Evolutionary conservation across 306 rosid genomes (phyloP).

Genomic region (Cucurbita moschata): DNA sequence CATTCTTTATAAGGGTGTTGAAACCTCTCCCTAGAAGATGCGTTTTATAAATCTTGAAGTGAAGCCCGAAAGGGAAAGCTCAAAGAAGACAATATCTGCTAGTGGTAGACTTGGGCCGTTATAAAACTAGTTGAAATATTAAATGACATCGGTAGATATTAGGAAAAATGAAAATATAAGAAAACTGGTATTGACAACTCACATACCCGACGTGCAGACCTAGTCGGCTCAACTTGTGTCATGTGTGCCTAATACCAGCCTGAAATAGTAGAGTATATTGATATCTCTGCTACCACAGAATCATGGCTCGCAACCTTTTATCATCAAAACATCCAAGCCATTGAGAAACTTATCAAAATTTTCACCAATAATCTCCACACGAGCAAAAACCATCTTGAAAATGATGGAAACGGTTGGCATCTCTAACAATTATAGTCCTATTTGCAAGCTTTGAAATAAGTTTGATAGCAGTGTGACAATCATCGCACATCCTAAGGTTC

Average conservation of each 20-base stretch:
- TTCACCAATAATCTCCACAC: conserved; percentile 18
- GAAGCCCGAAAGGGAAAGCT: no score
- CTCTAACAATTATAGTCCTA: conserved; percentile 16
- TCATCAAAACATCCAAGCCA: not conserved
- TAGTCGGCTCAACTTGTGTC: not conserved
- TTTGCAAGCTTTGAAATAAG: conserved; percentile 12
- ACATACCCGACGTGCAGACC: not conserved
- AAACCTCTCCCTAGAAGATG: no score
- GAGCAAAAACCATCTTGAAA: conserved; percentile 16
- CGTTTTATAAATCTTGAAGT: no score
- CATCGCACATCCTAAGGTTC: conserved; percentile 21
- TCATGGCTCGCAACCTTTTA: not conserved
- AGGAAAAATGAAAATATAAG: not conserved
- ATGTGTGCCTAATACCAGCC: not conserved
- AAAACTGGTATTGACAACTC: not conserved
- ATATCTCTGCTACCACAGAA: not conserved
- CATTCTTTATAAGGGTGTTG: no score
- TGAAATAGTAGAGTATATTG: not conserved
- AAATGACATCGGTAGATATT: not conserved
- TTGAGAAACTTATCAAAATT: not conserved
- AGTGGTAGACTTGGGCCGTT: no score
- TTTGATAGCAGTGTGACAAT: conserved; percentile 19
- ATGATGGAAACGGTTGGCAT: conserved; percentile 19
- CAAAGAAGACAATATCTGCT: no score
- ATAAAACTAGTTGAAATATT: not conserved